Conservation (phyloP, 306 rosid genomes). For the Vigna hirtella region DNA sequence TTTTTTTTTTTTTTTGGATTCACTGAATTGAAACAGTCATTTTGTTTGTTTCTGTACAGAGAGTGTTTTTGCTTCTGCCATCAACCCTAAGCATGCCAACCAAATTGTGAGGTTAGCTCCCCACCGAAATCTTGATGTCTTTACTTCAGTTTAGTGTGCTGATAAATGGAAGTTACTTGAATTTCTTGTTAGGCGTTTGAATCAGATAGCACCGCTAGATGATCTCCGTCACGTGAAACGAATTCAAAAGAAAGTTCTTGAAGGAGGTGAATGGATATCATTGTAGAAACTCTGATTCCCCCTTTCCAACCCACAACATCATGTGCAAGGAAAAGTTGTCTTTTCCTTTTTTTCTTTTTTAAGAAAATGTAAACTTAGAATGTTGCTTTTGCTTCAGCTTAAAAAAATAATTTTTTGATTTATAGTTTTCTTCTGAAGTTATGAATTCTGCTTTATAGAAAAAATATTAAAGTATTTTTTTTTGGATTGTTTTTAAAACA, state of each 20-base stretch:
- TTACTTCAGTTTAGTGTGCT: background rate
- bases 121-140: background rate
- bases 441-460: too few relatives aligned
- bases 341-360: background rate
- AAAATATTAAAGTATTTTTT: too few relatives aligned
- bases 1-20: background rate
- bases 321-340: background rate
- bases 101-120: conserved; percentile 71
- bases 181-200: conserved; percentile 63
- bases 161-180: conserved; percentile 4
- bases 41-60: conserved; percentile 44
- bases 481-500: too few relatives aligned
- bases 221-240: conserved; percentile 80
- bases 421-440: too few relatives aligned
- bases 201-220: conserved; percentile 73
- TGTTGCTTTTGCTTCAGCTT: background rate
- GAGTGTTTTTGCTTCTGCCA: conserved; percentile 64
- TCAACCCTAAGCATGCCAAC: conserved; percentile 76
- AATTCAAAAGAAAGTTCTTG: conserved; percentile 65
- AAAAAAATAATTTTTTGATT: too few relatives aligned
- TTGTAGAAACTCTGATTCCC: conserved; percentile 4
- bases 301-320: background rate
- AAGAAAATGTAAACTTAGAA: background rate
- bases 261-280: conserved; percentile 56
- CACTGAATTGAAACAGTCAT: background rate